Base-by-base conservation (phyloP, 257 asterid genomes). In the Dorcoceras hygrometricum region DNA sequence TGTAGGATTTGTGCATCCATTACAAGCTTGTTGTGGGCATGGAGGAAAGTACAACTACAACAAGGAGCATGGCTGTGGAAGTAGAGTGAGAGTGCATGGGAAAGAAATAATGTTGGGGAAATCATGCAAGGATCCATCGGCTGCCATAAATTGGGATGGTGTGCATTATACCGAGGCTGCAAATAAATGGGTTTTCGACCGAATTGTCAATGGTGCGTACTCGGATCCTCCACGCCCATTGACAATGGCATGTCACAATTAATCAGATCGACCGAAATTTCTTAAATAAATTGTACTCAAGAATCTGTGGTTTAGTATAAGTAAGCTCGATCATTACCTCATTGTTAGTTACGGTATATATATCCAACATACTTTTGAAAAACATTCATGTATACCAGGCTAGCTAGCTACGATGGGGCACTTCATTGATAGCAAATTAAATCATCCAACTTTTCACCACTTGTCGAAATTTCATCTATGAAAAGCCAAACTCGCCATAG, bases 11-110 rank as follows among this genome's bases (percentile, higher is more conserved):
- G 72, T 67, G 79, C 75, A 83, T 59, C 96, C 98, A 14, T 46
- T 92, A 28, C 75, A 60, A 60, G 86, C 96, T 14, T 92, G 98
- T 23, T 89, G 98, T 64, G 97, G 98, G 26, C 96, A 89, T 63
- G 97, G 98, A 76, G 98, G 97, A 23, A 92, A 84, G 65, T 87
- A 89, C 89, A 92, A 92, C 78, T 92, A 58, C 76, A 79, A 86
- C 75, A 22, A 27, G 36, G 72, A 78, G 14, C 22, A 56, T 16
- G 91, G 93, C 14, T 93, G 97, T 66, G 98, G 97, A 28, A 66
- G 82, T 34, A 88, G 67, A 39, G 77, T 73, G 10, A 86, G 23
- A 67, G 95, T 83, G 77, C 74, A 82, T 4, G 97, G 95, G 0
- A 84, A 73, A 72, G 84, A 87, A 57, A n/a, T 84, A 0, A 0